phyloP scores from a whole-genome alignment of 371 early-diverging fungal species.

The Mortierella sp. region DNA sequence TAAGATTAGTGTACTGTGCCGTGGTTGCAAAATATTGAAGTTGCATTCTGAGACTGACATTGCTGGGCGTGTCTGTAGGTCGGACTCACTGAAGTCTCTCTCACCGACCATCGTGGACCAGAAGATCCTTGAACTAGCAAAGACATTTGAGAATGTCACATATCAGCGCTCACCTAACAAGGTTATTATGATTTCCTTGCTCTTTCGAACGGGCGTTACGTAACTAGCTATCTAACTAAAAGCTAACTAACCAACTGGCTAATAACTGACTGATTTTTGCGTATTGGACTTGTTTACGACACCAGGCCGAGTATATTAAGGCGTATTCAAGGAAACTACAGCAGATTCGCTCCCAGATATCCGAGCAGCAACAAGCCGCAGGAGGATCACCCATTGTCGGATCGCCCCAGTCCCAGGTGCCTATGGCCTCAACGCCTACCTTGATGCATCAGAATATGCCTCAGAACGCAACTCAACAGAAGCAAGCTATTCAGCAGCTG shows the following conservation, averaged over 20 bases:
- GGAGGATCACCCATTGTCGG: conserved; percentile 26
- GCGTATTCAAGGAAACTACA: conserved; percentile 34
- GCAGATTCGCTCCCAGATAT: conserved; percentile 31
- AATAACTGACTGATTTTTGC: too few relatives aligned
- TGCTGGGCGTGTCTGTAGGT: too few relatives aligned
- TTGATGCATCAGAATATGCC: conserved; percentile 22
- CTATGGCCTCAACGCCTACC: conserved; percentile 31
- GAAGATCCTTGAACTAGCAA: conserved; percentile 46
- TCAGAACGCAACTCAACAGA: conserved; percentile 25
- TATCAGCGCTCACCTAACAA: conserved; percentile 29
- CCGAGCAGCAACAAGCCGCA: conserved; percentile 18
- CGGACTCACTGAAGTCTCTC: conserved; percentile 31
- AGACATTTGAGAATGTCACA: conserved; percentile 46
- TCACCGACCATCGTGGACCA: conserved; percentile 37
- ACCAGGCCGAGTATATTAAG: conserved; percentile 24
- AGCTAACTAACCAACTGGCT: too few relatives aligned
- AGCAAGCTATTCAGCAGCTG: conserved; percentile 22
- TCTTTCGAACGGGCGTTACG: too few relatives aligned
- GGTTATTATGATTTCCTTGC: conserved; percentile 14
- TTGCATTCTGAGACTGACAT: too few relatives aligned
- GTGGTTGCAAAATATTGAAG: background rate
- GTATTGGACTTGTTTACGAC: too few relatives aligned
- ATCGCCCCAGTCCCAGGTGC: conserved; percentile 29
- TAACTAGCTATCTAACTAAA: too few relatives aligned
- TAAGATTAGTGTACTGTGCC: conserved; percentile 7